Conservation (phyloP, 2,329 filamentous ascomycete genomes). For the Trichoderma atroviride region DNA sequence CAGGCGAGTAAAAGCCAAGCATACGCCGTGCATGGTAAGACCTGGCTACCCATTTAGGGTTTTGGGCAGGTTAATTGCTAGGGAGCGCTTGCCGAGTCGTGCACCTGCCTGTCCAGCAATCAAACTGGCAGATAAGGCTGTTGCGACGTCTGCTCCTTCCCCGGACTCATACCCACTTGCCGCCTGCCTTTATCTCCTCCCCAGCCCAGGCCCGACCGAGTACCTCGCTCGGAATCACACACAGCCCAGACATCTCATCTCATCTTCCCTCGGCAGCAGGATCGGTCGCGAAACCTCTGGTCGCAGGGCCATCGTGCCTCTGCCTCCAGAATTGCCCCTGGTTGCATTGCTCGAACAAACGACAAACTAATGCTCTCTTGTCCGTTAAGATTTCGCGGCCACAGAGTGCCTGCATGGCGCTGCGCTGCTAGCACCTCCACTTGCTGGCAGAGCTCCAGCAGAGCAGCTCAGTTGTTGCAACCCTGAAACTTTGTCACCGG, state of each 20-base stretch:
- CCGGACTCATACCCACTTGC: constrained; percentile 25
- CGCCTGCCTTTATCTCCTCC: constrained; percentile 9
- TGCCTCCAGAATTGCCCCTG: neutral
- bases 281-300: neutral
- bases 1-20: neutral
- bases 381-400: neutral
- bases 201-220: neutral
- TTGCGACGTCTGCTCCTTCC: constrained; percentile 4
- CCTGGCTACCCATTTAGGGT: neutral
- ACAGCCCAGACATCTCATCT: neutral
- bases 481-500: constrained; percentile 15
- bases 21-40: neutral
- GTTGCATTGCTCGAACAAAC: constrained; percentile 12
- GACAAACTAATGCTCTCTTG: neutral
- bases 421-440: neutral
- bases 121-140: constrained; percentile 22
- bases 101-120: neutral
- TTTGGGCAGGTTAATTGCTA: neutral
- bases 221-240: neutral
- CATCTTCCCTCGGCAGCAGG: neutral
- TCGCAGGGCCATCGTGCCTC: neutral
- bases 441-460: neutral
- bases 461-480: neutral
- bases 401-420: constrained; percentile 7
- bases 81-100: neutral